Percentiles rank a stretch among this genome's conserved stretches.
These are phyloP conservation scores for Rhexocercosporidium sp. DNA, from an alignment of 2,329 filamentous ascomycete species.

Conservation along the genomic window DNA sequence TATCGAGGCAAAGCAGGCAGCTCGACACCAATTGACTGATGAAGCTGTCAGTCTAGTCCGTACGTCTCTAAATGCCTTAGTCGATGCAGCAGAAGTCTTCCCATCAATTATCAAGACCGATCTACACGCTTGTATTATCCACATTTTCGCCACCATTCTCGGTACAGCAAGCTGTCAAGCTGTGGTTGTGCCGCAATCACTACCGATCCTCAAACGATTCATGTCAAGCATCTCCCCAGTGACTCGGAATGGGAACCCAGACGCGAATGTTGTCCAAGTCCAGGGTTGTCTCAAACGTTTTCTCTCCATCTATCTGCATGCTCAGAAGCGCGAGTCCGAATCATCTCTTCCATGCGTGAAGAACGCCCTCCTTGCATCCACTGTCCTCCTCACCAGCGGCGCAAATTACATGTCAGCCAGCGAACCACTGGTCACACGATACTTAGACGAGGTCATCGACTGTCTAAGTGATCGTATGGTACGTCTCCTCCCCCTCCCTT, in stretches of 20 bases:
- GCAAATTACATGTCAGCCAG: constrained; percentile 73
- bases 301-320: constrained; percentile 76
- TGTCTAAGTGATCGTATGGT: constrained; percentile 81
- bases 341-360: constrained; percentile 87
- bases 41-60: constrained; percentile 83
- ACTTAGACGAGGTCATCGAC: constrained; percentile 82
- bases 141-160: constrained; percentile 94
- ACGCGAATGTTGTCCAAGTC: constrained; percentile 58
- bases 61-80: constrained; percentile 82
- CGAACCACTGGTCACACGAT: constrained; percentile 76
- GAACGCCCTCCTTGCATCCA: constrained; percentile 87
- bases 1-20: constrained; percentile 63
- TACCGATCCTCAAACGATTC: constrained; percentile 92
- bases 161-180: constrained; percentile 87
- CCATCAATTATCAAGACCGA: constrained; percentile 96
- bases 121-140: constrained; percentile 92
- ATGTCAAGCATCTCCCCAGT: constrained; percentile 72
- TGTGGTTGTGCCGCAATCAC: constrained; percentile 83
- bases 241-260: constrained; percentile 47
- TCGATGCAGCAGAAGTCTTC: constrained; percentile 94
- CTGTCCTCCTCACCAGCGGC: constrained; percentile 85
- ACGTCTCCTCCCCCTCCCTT: constrained; percentile 30
- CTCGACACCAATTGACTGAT: constrained; percentile 80
- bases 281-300: constrained; percentile 84
- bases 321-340: constrained; percentile 75